Evolutionary conservation across 2,329 filamentous ascomycete species (phyloP), one percentile per base, ranked within the genome.

Genomic region (Cladophialophora bantiana): DNA sequence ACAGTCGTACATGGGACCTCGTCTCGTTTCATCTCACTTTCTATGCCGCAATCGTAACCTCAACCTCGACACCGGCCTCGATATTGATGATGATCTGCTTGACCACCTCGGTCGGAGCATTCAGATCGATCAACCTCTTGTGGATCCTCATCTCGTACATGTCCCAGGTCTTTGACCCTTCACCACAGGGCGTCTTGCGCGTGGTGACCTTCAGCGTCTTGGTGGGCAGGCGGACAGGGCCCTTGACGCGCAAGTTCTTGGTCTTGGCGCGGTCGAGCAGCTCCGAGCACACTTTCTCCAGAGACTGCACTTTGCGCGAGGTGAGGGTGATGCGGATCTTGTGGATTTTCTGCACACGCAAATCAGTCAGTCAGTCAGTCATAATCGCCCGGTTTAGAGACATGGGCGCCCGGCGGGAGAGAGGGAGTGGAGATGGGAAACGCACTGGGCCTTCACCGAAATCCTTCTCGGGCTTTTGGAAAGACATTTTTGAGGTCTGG

Each of bases 141-240:
- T 97, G 93, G 82, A 97, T 96, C 86, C 94, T 91, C 93, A 99
- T 96, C 90, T 99, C 94, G 84, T 87, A 99, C 83, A 88, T 90
- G 83, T 98, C 95, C 95, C 95, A 99, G 80, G 95, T 99, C 93
- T 99, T 99, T 84, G 91, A 96, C 86, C 95, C 95, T 89, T 99
- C 95, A 91, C 95, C 95, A 85, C 92, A 95, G 82, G 95, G 95
- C 74, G 95, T 98, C 91, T 99, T 99, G 80, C 95, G 91, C 87
- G 95, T 97, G 82, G 92, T 93, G 87, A 97, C 71, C 88, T 95
- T 93, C 79, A 98, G 89, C 82, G 89, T 92, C 90, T 97, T 97
- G 86, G 94, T 97, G 78, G 95, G 93, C 78, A 97, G 91, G 80
- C 94, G 93, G 83, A 98, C 94, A 81, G 94, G 93, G 79, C 95